These are phyloP conservation scores for Strobilomyces dryophilus DNA, from an alignment of 768 basidiomycete species.

Conservation along the genomic window DNA sequence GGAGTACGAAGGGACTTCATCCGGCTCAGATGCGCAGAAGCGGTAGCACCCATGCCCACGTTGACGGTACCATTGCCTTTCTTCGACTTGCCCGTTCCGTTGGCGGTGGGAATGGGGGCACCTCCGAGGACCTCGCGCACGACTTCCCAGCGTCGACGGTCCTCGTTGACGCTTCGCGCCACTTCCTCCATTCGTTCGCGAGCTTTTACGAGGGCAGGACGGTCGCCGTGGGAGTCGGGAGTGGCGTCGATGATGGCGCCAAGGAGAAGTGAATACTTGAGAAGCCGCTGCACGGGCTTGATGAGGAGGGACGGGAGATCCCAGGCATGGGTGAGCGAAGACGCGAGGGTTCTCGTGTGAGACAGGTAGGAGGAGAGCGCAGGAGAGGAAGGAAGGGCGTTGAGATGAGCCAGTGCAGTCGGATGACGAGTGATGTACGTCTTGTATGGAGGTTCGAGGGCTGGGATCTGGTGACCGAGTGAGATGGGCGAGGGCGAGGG, in stretches of 20 bases:
- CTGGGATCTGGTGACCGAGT: slow-evolving; percentile 48
- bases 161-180: slow-evolving; percentile 75
- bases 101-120: slow-evolving; percentile 32
- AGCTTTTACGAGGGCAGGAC: slow-evolving; percentile 30
- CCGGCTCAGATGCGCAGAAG: slow-evolving; percentile 54
- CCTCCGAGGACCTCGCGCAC: slow-evolving; percentile 67
- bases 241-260: slow-evolving; percentile 73
- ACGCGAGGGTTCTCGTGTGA: slow-evolving; percentile 61
- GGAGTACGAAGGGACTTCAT: slow-evolving; percentile 50
- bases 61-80: slow-evolving; percentile 38
- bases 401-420: slow-evolving; percentile 66
- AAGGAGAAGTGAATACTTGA: slow-evolving; percentile 91
- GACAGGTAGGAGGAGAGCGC: slow-evolving; percentile 62
- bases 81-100: slow-evolving; percentile 37
- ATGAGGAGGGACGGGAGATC: slow-evolving; percentile 93
- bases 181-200: slow-evolving; percentile 60
- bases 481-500: not conserved
- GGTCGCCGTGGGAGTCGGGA: slow-evolving; percentile 63
- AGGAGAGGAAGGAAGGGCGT: slow-evolving; percentile 35
- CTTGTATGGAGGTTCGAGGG: slow-evolving; percentile 69
- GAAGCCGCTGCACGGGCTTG: slow-evolving; percentile 93
- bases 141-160: slow-evolving; percentile 69
- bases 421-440: slow-evolving; percentile 80
- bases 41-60: slow-evolving; percentile 43
- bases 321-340: slow-evolving; percentile 80